Evolutionary conservation across 2,329 filamentous ascomycete genomes (phyloP), one percentile per base, ranked within the genome.

Genomic region (Sarocladium strictum): DNA sequence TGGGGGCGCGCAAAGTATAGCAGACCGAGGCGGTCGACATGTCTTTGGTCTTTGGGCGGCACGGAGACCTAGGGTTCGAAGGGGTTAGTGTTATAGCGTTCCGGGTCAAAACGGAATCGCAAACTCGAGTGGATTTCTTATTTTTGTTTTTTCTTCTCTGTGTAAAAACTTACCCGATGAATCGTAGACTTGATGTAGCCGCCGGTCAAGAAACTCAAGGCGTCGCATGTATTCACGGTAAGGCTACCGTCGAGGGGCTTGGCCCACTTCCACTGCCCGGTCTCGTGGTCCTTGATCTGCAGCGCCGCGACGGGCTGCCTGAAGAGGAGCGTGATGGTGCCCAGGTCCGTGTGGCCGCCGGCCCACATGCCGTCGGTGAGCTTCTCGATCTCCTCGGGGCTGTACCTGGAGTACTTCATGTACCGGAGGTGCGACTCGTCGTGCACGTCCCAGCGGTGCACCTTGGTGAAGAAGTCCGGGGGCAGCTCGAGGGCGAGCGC

Each of bases 401-500:
- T 73, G 33, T 80, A 76, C 0, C 74, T 73, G 9, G 72, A 71
- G 57, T 84, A 84, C 50, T 77, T 72, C 80, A 85, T 85, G 63
- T 84, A 85, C 2, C 83, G 75, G n/a, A 85, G 71, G 55, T 85
- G 81, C 23, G 81, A 79, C 57, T 85, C 81, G 17, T 78, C 75
- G 26, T 78, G 73, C n/a, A 75, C 71, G 2, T 83, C 74, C 63
- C 84, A 86, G 15, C 70, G 72, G 63, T 86, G 83, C 7, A 66
- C 15, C 0, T 59, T 79, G 69, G 17, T 74, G 70, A 58, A 80
- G 72, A 32, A 86, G 70, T 86, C 81, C 33, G 81, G 75, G 0
- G 80, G 79, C 0, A 87, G 69, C 60, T 86, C 75, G 0, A 86
- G 72, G 0, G 85, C 71, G 33, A 84, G 75, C 4, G 83, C 83